These are phyloP conservation scores for Cadophora sp. DNA, from an alignment of 2,329 filamentous ascomycete species.

Conservation along the genomic window DNA sequence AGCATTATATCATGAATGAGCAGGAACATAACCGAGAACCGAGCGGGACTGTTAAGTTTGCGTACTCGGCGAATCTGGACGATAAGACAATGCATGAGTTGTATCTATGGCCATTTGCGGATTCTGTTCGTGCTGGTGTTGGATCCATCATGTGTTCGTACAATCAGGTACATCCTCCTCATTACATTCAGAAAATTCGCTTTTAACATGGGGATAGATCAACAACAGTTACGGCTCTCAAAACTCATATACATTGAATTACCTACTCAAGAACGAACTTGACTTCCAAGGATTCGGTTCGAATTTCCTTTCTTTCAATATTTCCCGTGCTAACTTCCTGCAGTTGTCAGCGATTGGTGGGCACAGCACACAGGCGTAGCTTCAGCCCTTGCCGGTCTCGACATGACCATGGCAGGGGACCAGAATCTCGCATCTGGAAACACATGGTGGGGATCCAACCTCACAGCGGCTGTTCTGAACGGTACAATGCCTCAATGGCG, in stretches of 20 bases:
- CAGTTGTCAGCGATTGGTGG: conserved; percentile 78
- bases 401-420: conserved; percentile 89
- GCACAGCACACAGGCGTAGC: conserved; percentile 75
- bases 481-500: conserved; percentile 88
- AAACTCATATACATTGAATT: conserved; percentile 78
- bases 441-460: conserved; percentile 76
- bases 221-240: conserved; percentile 84
- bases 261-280: conserved; percentile 78
- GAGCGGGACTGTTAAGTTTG: conserved; percentile 59
- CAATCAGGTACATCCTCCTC: conserved; percentile 28
- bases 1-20: conserved; percentile 74
- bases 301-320: not conserved
- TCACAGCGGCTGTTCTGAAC: conserved; percentile 87
- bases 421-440: conserved; percentile 72
- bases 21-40: conserved; percentile 59
- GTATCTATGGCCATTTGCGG: conserved; percentile 63
- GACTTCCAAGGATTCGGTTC: conserved; percentile 76
- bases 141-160: conserved; percentile 79
- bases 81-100: conserved; percentile 67
- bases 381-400: conserved; percentile 76
- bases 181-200: not conserved
- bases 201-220: conserved; percentile 50
- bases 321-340: conserved; percentile 20
- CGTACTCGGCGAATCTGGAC: conserved; percentile 69
- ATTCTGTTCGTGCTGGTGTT: conserved; percentile 72